Base-by-base conservation (phyloP, 768 basidiomycete species). In the Mycena vitilis region DNA sequence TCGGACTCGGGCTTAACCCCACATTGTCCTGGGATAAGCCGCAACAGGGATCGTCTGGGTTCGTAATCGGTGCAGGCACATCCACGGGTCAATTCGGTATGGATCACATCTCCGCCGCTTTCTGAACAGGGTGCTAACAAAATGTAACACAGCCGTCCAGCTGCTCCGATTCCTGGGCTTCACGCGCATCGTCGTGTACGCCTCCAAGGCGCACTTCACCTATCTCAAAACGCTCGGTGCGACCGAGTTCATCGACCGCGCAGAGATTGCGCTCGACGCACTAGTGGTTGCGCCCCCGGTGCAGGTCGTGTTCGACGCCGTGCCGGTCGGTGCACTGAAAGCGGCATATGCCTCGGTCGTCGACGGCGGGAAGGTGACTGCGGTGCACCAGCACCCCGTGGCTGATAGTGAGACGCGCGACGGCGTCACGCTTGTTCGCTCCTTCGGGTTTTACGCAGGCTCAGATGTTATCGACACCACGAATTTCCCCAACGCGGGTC, bases 201-300 rank as follows among this genome's bases (percentile, higher is more conserved):
- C 80, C 10, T 77, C 82, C 42, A 77, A 78, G 30, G 82, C 81
- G 16, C 74, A 80, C 10, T 75, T 80, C 22, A 76, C 76, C 13
- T 76, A 80, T 37, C 78, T 86, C 13, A 73, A 80, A n/a, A 60
- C 63, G 20, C 72, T 81, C 4, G 75, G 78, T 0, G 79, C 81
- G 34, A 79, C 77, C 0, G 78, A 83, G 40, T 77, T 75, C 65
- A 76, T 81, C 52, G 75, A 80, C n/a, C 57, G 58, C 15, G 2
- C 2, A 2, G 59, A n/a, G 2, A 53, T 60, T 5, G 16, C 65
- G 4, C 13, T 60, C 42, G 25, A 52, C 9, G 13, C 40, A 1
- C 42, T 66, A 13, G 44, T 42, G 0, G 12, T 49, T 5, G n/a
- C 10, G 15, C 37, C 51, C 2, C 30, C 63, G 13, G 42, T 60